Conservation (phyloP, 2,329 filamentous ascomycete species). For the Pseudogymnoascus sp. region DNA sequence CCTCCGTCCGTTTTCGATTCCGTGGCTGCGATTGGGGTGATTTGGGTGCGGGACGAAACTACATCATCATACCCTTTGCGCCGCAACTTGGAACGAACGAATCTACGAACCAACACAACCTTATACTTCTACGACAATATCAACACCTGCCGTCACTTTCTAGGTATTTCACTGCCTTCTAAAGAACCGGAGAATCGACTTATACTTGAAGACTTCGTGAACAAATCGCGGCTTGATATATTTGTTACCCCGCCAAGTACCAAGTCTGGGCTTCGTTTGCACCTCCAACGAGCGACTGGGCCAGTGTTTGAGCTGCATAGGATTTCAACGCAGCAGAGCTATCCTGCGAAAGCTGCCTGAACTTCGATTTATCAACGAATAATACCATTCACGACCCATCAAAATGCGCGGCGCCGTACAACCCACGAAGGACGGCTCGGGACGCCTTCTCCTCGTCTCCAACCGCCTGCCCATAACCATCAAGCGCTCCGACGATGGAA, state of each 20-base stretch:
- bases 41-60: constrained; percentile 1
- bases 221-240: not conserved
- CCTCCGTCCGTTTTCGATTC: constrained; percentile 3
- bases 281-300: not conserved
- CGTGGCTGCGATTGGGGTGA: constrained; percentile 1
- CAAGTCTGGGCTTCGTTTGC: not conserved
- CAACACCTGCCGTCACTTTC: not conserved
- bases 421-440: constrained; percentile 11
- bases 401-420: not conserved
- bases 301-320: not conserved
- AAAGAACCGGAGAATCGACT: not conserved
- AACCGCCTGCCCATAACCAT: constrained; percentile 96
- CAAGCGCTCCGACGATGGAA: constrained; percentile 84
- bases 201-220: not conserved
- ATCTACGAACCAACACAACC: not conserved
- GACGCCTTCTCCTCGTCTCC: constrained; percentile 71
- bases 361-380: not conserved
- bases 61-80: constrained; percentile 7
- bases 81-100: constrained; percentile 3
- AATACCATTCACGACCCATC: not conserved
- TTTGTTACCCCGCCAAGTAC: constrained; percentile 4
- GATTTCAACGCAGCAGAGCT: not conserved
- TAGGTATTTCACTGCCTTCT: not conserved
- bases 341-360: not conserved
- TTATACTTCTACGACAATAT: not conserved